Evolutionary conservation across 257 asterid genomes (phyloP).

Genomic region (Nicotiana obtusifolia): DNA sequence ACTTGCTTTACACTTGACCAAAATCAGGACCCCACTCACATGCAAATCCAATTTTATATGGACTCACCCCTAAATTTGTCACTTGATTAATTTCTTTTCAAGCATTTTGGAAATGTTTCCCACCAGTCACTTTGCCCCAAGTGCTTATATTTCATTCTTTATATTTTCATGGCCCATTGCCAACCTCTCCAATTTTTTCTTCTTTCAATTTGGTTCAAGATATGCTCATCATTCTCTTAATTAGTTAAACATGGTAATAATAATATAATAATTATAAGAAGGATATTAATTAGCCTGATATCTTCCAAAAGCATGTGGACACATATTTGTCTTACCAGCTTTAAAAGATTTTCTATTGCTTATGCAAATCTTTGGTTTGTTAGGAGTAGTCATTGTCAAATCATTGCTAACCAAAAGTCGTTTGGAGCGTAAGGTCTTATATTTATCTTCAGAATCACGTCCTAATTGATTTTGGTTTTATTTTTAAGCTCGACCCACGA

Average conservation of each 20-base stretch:
- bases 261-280: background rate
- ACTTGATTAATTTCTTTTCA: background rate
- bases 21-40: constrained; percentile 4
- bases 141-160: background rate
- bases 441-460: background rate
- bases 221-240: background rate
- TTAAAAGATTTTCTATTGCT: constrained; percentile 14
- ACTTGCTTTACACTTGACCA: background rate
- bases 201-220: background rate
- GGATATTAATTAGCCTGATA: constrained; percentile 18
- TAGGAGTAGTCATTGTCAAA: constrained; percentile 10
- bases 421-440: constrained; percentile 2
- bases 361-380: background rate
- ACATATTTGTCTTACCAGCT: constrained; percentile 31
- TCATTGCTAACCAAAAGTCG: background rate
- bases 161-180: background rate
- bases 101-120: background rate
- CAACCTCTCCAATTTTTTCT: background rate
- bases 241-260: background rate
- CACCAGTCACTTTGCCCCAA: background rate
- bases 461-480: background rate
- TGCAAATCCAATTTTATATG: background rate
- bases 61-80: background rate
- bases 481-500: background rate
- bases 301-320: constrained; percentile 36